A percentile compares a stretch with the other conserved stretches of the same genome.
Evolutionary conservation across 2,329 filamentous ascomycete species (phyloP).

Genomic region (Diaporthe citri): DNA sequence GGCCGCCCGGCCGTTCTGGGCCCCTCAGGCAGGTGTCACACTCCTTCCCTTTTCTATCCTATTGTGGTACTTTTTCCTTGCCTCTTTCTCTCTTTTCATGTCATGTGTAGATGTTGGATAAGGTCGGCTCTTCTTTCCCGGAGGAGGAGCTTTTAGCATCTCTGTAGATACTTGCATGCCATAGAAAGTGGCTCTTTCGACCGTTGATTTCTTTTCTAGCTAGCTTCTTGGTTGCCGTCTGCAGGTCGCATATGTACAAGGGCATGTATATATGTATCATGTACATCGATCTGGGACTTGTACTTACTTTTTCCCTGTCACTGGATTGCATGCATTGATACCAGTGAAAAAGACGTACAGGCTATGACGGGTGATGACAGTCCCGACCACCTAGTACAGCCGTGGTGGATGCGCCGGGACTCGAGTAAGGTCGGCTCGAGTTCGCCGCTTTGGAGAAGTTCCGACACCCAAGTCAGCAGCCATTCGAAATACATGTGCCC

Average conservation of each 20-base stretch:
- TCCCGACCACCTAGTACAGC: not conserved
- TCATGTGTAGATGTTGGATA: not conserved
- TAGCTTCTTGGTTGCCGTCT: not conserved
- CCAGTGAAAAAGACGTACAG: not conserved
- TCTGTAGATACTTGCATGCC: not conserved
- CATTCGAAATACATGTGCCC: not conserved
- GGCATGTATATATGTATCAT: not conserved
- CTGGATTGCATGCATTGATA: constrained; percentile 28
- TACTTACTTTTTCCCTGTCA: constrained; percentile 13
- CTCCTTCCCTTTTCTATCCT: constrained; percentile 7
- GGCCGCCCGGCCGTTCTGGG: constrained; percentile 33
- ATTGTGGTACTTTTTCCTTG: not conserved
- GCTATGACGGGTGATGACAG: constrained; percentile 28
- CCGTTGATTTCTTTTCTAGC: not conserved
- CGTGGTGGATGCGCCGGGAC: constrained; percentile 22
- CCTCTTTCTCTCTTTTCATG: no score
- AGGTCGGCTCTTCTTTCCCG: not conserved
- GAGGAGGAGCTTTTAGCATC: not conserved
- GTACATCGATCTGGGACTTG: constrained; percentile 3
- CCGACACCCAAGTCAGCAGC: constrained; percentile 24
- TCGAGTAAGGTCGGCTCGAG: constrained; percentile 22
- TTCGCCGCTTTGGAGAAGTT: constrained; percentile 30
- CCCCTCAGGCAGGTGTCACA: constrained; percentile 18
- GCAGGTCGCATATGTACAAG: not conserved
- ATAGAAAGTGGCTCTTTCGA: not conserved